phyloP scores from a whole-genome alignment of 2,329 filamentous ascomycete species.

The Penicillium sp. region DNA sequence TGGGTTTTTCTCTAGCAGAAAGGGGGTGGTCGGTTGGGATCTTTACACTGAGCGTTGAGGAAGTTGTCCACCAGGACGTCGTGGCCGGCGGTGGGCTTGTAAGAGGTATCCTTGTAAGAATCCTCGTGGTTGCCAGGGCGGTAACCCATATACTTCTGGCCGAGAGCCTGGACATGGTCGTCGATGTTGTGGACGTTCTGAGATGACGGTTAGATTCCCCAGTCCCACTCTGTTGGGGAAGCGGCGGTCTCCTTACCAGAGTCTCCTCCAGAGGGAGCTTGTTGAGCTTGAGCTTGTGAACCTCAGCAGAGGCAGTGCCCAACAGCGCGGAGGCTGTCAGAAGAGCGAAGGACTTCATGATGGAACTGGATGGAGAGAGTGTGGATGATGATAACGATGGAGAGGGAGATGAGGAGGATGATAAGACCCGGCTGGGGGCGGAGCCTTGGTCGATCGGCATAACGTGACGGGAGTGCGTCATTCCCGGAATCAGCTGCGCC shows the following conservation, averaged over 20 bases:
- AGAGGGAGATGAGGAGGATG: conserved; percentile 32
- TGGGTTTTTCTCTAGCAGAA: background rate
- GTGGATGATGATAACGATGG: conserved; percentile 23
- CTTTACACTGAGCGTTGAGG: conserved; percentile 95
- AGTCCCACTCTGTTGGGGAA: conserved; percentile 2
- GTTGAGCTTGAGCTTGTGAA: conserved; percentile 97
- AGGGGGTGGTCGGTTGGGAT: background rate
- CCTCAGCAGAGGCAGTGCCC: conserved; percentile 78
- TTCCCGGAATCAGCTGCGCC: conserved; percentile 25
- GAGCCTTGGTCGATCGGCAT: conserved; percentile 30
- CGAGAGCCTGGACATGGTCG: conserved; percentile 77
- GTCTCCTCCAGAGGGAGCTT: conserved; percentile 93
- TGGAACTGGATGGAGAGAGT: conserved; percentile 26
- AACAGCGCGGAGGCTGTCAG: conserved; percentile 79
- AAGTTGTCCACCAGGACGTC: conserved; percentile 94
- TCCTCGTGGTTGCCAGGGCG: conserved; percentile 71
- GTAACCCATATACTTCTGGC: conserved; percentile 94
- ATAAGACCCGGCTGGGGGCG: conserved; percentile 33
- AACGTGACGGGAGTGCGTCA: conserved; percentile 32
- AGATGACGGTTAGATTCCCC: conserved; percentile 18
- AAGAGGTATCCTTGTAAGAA: conserved; percentile 76
- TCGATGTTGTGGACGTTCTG: conserved; percentile 79
- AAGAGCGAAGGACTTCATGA: conserved; percentile 85
- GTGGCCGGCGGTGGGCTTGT: conserved; percentile 70
- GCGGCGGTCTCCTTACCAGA: conserved; percentile 66